Evolutionary conservation across 164 flowering plant genomes (phyloP).

Genomic region (Buxus sempervirens): DNA sequence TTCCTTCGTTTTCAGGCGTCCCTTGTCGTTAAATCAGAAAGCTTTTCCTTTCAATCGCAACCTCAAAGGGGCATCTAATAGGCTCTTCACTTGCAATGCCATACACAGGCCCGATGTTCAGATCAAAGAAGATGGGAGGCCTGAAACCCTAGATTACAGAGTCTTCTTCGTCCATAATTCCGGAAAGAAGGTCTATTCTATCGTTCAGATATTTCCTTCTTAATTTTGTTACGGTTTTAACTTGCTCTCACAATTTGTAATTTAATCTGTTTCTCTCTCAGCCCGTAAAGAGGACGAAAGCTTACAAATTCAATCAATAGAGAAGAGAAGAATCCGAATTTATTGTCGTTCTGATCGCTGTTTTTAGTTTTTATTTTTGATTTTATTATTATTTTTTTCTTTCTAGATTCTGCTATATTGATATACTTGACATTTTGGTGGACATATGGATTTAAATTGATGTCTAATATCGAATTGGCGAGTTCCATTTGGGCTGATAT

Average conservation of each 20-base stretch:
- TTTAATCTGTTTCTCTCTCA: not conserved
- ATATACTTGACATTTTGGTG: too few species aligned
- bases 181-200: conserved; percentile 63
- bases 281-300: not conserved
- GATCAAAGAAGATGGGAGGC: conserved; percentile 72
- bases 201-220: not conserved
- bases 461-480: too few species aligned
- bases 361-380: too few species aligned
- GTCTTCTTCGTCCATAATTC: conserved; percentile 69
- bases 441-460: too few species aligned
- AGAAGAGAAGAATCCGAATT: not conserved
- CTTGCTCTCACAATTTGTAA: not conserved
- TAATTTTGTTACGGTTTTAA: conserved; percentile 2
- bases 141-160: conserved; percentile 81
- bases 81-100: conserved; percentile 56
- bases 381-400: too few species aligned
- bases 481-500: too few species aligned
- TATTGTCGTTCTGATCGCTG: too few species aligned
- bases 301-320: not conserved
- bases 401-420: too few species aligned
- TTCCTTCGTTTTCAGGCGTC: conserved; percentile 25
- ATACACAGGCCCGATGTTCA: conserved; percentile 58
- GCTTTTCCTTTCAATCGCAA: conserved; percentile 9
- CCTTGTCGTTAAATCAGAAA: conserved; percentile 9
- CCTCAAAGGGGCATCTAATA: conserved; percentile 15